Base-by-base conservation (phyloP, 495 filamentous ascomycete species). In the Haplographium delicatum region DNA sequence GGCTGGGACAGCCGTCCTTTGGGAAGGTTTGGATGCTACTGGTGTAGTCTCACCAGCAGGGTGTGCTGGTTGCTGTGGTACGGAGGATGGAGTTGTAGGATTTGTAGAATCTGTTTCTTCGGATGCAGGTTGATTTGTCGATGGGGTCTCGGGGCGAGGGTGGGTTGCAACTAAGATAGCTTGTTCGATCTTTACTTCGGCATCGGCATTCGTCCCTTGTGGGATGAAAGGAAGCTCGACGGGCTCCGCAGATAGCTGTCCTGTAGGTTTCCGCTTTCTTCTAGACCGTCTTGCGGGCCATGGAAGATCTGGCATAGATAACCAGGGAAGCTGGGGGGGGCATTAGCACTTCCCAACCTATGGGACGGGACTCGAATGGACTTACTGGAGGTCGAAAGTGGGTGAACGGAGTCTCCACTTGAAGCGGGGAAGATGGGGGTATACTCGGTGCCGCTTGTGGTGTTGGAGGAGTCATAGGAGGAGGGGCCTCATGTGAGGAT, bases 241-340 rank as follows among this genome's bases (percentile, higher is more conserved):
- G 18, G 54, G 26, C 18, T 61, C 59, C 13, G 50, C 28, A n/a
- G 53, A 54, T 4, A 63, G 50, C 40, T 53, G 37, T 20, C 51
- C 31, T 38, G 44, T 28, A 45, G 26, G 28, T 61, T 58, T 54
- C 43, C 63, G 65, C 54, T 61, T 65, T 55, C 63, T 64, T 56
- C 63, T 51, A n/a, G 58, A 47, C 4, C 64, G 55, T 51, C 69
- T 69, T 1, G 64, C 62, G 22, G 90, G 88, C 62, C 93, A 95
- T 3, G 77, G 63, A 13, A 66, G 56, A 19, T 85, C 81, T 2
- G 83, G 80, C 26, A 75, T 72, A 22, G 89, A 95, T n/a, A 83
- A 71, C 89, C 89, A 95, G 9, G 90, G 90, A 2, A 96, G 69
- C 81, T 88, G n/a, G n/a, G n/a, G n/a, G n/a, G n/a, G n/a, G n/a